Conservation (phyloP, 805 yeast species). For the Schizosaccharomyces osmophilus region DNA sequence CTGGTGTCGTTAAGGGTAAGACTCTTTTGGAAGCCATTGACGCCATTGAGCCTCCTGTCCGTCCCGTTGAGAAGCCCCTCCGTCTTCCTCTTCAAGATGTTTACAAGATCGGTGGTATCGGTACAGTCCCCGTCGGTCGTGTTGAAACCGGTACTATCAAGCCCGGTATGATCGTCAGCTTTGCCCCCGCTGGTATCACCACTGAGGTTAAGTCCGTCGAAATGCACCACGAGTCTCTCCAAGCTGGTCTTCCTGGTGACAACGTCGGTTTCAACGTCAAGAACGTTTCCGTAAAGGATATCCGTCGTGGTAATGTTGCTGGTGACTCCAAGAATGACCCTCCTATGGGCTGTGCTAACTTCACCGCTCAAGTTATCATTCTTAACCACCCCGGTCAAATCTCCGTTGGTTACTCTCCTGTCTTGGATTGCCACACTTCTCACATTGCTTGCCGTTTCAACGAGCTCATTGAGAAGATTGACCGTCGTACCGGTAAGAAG, state of each 20-base stretch:
- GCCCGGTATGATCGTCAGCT: conserved; percentile 74
- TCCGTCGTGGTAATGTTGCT: conserved; percentile 80
- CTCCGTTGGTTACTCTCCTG: conserved; percentile 78
- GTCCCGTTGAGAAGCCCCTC: conserved; percentile 71
- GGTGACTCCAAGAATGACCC: conserved; percentile 82
- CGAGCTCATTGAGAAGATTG: conserved; percentile 57
- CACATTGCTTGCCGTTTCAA: conserved; percentile 80
- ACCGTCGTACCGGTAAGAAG: conserved; percentile 82
- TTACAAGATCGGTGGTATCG: conserved; percentile 81
- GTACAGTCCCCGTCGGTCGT: conserved; percentile 84
- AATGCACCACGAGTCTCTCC: conserved; percentile 65
- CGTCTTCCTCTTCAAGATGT: conserved; percentile 79
- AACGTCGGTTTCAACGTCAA: conserved; percentile 76
- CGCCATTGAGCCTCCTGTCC: conserved; percentile 52
- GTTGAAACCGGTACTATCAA: conserved; percentile 80
- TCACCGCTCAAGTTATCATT: conserved; percentile 68
- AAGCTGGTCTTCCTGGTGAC: conserved; percentile 75
- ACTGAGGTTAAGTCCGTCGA: conserved; percentile 77
- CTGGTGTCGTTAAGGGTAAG: conserved; percentile 49
- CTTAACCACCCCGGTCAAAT: conserved; percentile 85
- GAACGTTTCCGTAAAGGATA: conserved; percentile 72
- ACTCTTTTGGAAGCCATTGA: conserved; percentile 70
- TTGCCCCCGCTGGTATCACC: conserved; percentile 78
- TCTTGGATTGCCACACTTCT: conserved; percentile 78
- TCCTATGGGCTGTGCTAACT: conserved; percentile 53